Evolutionary conservation across 441 rosid species (phyloP).

Genomic region (Arabidopsis lyrata): DNA sequence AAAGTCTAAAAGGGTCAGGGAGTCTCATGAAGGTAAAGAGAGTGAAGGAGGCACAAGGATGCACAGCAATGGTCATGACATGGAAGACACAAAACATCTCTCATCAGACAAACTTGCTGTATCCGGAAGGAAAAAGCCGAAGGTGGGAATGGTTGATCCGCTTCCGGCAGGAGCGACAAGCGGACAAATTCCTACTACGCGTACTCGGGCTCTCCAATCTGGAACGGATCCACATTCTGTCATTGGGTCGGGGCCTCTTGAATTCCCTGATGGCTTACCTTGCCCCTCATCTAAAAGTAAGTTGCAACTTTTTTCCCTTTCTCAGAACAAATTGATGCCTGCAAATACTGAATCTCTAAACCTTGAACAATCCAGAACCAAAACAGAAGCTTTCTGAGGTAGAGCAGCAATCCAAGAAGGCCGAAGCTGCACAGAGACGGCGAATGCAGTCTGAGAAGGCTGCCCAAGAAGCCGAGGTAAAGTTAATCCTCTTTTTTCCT

Average conservation of each 20-base stretch:
- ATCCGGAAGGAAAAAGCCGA: conserved; percentile 50
- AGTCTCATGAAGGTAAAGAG: conserved; percentile 44
- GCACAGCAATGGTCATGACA: conserved; percentile 46
- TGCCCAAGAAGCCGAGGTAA: conserved; percentile 77
- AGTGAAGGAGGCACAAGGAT: conserved; percentile 38
- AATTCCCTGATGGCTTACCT: conserved; percentile 74
- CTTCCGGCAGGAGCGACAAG: conserved; percentile 46
- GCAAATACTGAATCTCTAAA: conserved; percentile 28
- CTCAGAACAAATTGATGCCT: background rate
- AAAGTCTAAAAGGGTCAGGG: conserved; percentile 50
- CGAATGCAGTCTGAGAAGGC: conserved; percentile 74
- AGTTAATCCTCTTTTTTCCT: background rate
- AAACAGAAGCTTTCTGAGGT: conserved; percentile 73
- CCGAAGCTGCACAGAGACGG: conserved; percentile 76
- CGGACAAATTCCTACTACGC: conserved; percentile 55
- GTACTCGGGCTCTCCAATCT: conserved; percentile 61
- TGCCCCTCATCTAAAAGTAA: conserved; percentile 64
- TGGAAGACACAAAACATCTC: conserved; percentile 50
- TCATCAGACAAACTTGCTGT: conserved; percentile 50
- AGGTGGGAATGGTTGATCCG: conserved; percentile 48
- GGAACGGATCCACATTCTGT: conserved; percentile 55
- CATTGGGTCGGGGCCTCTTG: conserved; percentile 49
- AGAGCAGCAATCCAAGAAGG: conserved; percentile 74
- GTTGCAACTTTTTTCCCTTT: conserved; percentile 33
- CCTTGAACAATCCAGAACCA: conserved; percentile 51